Conservation (phyloP, 2,329 filamentous ascomycete genomes). For the Pestalotiopsis sp. region DNA sequence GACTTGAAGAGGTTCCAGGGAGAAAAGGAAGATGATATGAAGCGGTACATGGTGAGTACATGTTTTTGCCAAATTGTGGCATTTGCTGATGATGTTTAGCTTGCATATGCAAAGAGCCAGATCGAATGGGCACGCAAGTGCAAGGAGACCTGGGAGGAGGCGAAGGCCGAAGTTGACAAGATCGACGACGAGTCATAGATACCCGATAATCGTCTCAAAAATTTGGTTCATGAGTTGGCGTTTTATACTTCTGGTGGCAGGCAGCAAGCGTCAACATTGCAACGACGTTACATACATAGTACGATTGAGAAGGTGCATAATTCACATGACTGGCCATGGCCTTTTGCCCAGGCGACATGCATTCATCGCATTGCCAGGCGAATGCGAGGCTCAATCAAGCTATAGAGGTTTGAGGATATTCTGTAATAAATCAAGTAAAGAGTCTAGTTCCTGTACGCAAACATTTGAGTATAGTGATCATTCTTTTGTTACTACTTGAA, state of each 20-base stretch:
- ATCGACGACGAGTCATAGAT: constrained; percentile 65
- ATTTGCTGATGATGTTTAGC: constrained; percentile 50
- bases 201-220: neutral
- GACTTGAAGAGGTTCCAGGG: constrained; percentile 91
- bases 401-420: neutral
- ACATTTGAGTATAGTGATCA: no score
- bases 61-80: neutral
- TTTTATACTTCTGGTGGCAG: neutral
- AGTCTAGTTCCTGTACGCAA: no score
- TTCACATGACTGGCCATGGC: neutral
- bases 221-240: neutral
- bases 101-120: constrained; percentile 90
- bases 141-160: constrained; percentile 91
- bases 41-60: constrained; percentile 86
- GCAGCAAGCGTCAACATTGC: constrained; percentile 3
- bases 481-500: neutral
- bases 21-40: constrained; percentile 94
- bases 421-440: neutral
- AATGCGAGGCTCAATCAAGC: neutral
- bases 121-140: constrained; percentile 93
- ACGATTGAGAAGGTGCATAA: neutral
- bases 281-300: neutral
- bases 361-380: neutral
- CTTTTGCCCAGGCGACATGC: neutral
- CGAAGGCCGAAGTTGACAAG: constrained; percentile 83